phyloP scores from a whole-genome alignment of 2,329 filamentous ascomycete genomes.

The Alternaria brassicae region DNA sequence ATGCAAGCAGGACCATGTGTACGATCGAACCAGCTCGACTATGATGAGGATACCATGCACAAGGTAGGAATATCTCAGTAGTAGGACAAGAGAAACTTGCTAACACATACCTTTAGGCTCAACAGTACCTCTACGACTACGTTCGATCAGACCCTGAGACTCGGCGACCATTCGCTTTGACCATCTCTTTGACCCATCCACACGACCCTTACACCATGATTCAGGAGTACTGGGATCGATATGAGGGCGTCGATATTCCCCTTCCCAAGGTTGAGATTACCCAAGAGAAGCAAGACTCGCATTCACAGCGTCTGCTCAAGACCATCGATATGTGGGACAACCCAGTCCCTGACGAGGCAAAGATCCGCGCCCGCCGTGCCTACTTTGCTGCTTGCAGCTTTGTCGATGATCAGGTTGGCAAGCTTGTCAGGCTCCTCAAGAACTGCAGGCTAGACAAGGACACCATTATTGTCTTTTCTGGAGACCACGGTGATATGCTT shows the following conservation, averaged over 20 bases:
- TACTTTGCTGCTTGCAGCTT: conserved; percentile 96
- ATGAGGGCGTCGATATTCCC: conserved; percentile 86
- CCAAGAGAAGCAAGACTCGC: conserved; percentile 82
- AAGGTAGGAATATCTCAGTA: conserved; percentile 53
- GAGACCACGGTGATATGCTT: conserved; percentile 95
- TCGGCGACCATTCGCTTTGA: conserved; percentile 81
- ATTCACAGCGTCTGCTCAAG: conserved; percentile 85
- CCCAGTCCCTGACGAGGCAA: conserved; percentile 82
- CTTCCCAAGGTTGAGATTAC: conserved; percentile 79
- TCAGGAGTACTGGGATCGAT: conserved; percentile 90
- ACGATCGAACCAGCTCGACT: conserved; percentile 93
- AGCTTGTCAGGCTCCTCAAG: conserved; percentile 77
- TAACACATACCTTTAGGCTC: conserved; percentile 58
- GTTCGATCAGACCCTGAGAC: conserved; percentile 77
- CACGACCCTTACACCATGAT: conserved; percentile 96
- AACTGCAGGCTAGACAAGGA: conserved; percentile 81
- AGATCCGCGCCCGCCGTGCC: conserved; percentile 82
- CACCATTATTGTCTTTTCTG: conserved; percentile 90
- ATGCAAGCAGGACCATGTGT: conserved; percentile 88
- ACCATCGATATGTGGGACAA: conserved; percentile 87
- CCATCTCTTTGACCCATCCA: conserved; percentile 90
- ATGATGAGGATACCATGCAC: conserved; percentile 96
- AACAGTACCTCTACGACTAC: conserved; percentile 89
- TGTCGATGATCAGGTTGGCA: conserved; percentile 90
- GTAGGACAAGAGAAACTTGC: background rate